Evolutionary conservation across 1,139 yeast species (phyloP).

Genomic region (Candida labiduridarum): DNA sequence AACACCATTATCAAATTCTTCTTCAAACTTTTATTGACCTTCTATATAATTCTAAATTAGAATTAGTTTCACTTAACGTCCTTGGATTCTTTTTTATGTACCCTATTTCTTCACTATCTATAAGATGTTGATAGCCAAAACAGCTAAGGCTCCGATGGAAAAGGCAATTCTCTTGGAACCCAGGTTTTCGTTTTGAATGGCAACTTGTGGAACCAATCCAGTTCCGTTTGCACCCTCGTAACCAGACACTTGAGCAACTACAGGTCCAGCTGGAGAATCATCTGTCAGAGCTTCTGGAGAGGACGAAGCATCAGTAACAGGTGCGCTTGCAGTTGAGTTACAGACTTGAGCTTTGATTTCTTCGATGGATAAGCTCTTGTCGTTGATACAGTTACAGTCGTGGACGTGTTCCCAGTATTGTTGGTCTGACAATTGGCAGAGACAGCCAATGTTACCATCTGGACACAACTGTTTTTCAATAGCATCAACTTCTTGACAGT

Average conservation of each 20-base stretch:
- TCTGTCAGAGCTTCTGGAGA: background rate
- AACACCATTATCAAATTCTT: too few species aligned
- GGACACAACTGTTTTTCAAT: background rate
- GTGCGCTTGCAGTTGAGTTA: background rate
- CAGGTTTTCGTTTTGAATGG: slow-evolving; percentile 1
- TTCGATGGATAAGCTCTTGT: background rate
- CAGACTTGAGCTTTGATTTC: slow-evolving; percentile 4
- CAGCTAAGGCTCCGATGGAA: slow-evolving; percentile 3
- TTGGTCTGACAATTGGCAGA: background rate
- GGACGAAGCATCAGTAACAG: background rate
- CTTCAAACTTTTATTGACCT: too few species aligned
- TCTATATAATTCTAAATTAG: too few species aligned
- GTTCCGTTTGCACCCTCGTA: background rate
- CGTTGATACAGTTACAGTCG: slow-evolving; percentile 5
- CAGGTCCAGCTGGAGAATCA: background rate
- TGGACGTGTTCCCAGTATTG: slow-evolving; percentile 5
- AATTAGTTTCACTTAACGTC: too few species aligned
- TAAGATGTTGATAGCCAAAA: background rate
- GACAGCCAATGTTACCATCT: background rate
- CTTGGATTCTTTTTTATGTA: too few species aligned
- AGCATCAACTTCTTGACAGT: slow-evolving; percentile 2
- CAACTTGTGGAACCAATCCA: slow-evolving; percentile 1
- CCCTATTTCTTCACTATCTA: background rate
- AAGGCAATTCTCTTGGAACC: background rate
- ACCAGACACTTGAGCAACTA: background rate